Percentiles rank a stretch among this genome's conserved stretches.
Evolutionary conservation across 2,329 filamentous ascomycete genomes (phyloP).

Genomic region (Aspergillus pseudoviridinutans): DNA sequence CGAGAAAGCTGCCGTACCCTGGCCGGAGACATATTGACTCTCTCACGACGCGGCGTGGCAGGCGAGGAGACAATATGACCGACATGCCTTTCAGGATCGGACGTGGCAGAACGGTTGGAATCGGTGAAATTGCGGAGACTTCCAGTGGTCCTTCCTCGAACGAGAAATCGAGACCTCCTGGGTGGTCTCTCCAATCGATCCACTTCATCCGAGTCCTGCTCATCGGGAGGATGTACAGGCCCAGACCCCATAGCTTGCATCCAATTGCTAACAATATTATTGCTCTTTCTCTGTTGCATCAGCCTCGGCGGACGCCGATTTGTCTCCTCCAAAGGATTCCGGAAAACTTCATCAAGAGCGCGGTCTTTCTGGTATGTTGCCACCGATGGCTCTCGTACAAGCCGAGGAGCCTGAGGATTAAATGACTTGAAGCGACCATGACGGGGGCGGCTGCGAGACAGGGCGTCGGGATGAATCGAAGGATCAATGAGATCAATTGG

Average conservation of each 20-base stretch:
- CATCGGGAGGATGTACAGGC: constrained; percentile 54
- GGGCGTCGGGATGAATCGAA: constrained; percentile 49
- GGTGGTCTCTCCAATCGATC: constrained; percentile 55
- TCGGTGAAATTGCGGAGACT: constrained; percentile 47
- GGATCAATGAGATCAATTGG: constrained; percentile 82
- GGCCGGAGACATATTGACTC: constrained; percentile 23
- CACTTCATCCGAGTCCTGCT: constrained; percentile 57
- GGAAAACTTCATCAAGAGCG: constrained; percentile 87
- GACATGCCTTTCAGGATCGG: constrained; percentile 52
- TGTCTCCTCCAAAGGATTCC: constrained; percentile 63
- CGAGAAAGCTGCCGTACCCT: constrained; percentile 45
- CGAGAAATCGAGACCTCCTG: constrained; percentile 48
- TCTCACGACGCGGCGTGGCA: constrained; percentile 33
- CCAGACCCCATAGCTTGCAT: constrained; percentile 67
- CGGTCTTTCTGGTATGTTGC: constrained; percentile 85
- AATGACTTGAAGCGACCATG: constrained; percentile 61
- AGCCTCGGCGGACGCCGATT: constrained; percentile 55
- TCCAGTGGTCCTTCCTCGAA: constrained; percentile 29
- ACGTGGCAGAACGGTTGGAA: constrained; percentile 51
- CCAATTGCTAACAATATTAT: constrained; percentile 82
- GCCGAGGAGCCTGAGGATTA: constrained; percentile 58
- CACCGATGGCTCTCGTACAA: constrained; percentile 79
- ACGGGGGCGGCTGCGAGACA: constrained; percentile 57
- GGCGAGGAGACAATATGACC: constrained; percentile 29
- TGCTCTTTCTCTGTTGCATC: constrained; percentile 65